Conservation (phyloP, 2,329 filamentous ascomycete species). For the Penicillium sp. region DNA sequence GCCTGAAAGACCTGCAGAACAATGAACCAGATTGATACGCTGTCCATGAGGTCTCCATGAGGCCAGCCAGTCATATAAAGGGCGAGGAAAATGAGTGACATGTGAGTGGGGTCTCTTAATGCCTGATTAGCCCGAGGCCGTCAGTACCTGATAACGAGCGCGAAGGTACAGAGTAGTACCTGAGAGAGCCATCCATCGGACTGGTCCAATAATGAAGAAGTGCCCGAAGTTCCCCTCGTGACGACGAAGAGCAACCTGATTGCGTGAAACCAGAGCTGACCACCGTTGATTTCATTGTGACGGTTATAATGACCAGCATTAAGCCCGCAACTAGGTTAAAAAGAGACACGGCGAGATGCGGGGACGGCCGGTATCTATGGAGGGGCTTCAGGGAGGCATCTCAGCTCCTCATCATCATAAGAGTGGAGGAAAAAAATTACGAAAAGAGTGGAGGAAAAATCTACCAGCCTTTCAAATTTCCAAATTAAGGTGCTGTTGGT, state of each 20-base stretch:
- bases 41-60: constrained; percentile 15
- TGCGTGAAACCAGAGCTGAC: background rate
- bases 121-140: constrained; percentile 11
- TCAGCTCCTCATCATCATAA: background rate
- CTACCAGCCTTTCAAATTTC: constrained; percentile 13
- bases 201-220: background rate
- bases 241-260: constrained; percentile 3
- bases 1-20: constrained; percentile 3
- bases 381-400: background rate
- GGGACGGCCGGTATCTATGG: constrained; percentile 3
- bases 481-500: constrained; percentile 4
- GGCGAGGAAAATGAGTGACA: background rate
- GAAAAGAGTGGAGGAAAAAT: background rate
- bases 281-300: background rate
- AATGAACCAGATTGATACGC: constrained; percentile 10
- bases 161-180: background rate
- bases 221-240: background rate
- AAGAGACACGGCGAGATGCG: constrained; percentile 4
- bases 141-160: constrained; percentile 12
- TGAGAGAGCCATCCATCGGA: background rate
- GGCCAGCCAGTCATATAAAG: constrained; percentile 3
- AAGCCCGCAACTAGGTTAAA: background rate
- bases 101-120: constrained; percentile 4
- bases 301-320: background rate
- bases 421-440: background rate